These are phyloP conservation scores for Lojkania enalia DNA, from an alignment of 2,329 filamentous ascomycete genomes.

Conservation along the genomic window DNA sequence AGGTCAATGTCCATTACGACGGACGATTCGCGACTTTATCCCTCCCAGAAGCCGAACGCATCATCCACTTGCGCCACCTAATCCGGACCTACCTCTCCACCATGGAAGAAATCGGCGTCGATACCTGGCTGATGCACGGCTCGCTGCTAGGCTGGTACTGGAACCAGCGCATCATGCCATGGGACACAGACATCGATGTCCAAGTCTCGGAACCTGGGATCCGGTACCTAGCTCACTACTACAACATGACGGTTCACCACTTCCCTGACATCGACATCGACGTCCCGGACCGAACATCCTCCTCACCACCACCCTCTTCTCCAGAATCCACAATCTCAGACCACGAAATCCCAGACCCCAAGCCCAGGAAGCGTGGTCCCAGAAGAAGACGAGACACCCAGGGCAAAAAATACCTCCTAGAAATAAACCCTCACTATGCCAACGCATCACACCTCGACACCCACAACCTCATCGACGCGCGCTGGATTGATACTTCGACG, in stretches of 20 bases:
- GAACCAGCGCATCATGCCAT: constrained; percentile 63
- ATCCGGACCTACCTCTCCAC: constrained; percentile 60
- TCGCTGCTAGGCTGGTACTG: constrained; percentile 66
- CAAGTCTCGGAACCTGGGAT: constrained; percentile 60
- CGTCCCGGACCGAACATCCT: constrained; percentile 16
- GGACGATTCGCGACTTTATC: constrained; percentile 56
- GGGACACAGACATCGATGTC: constrained; percentile 65
- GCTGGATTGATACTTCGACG: constrained; percentile 63
- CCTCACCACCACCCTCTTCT: too few species aligned
- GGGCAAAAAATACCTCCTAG: constrained; percentile 55
- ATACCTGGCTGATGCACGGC: constrained; percentile 68
- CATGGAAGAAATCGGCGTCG: constrained; percentile 59
- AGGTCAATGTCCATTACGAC: constrained; percentile 61
- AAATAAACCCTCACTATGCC: constrained; percentile 61
- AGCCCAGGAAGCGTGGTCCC: constrained; percentile 37
- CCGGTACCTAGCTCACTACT: constrained; percentile 59
- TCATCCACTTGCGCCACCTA: constrained; percentile 54
- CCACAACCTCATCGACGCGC: constrained; percentile 61
- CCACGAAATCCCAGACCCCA: not conserved
- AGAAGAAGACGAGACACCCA: constrained; percentile 16
- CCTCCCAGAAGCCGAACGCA: constrained; percentile 53
- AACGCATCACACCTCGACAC: constrained; percentile 50
- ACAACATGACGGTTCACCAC: constrained; percentile 64
- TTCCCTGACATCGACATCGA: too few species aligned
- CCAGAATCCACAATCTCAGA: not conserved